phyloP scores from a whole-genome alignment of 441 rosid species.

The Pelargonium fulgidum region DNA sequence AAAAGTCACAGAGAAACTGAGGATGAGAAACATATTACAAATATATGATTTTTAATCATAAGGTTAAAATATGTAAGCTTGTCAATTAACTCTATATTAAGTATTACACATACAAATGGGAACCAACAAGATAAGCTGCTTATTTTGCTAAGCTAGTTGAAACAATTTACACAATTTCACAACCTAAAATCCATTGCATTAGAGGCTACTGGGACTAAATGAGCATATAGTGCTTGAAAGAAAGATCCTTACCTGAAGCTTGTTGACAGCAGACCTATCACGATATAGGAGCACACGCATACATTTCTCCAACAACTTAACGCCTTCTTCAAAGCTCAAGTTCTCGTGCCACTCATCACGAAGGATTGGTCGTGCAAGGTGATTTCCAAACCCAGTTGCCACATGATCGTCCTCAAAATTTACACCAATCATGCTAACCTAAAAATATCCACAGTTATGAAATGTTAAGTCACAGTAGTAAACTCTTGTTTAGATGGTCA shows the following conservation, averaged over 20 bases:
- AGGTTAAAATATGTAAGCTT: neutral
- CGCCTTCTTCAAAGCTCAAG: slow-evolving; percentile 88
- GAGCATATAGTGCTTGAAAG: neutral
- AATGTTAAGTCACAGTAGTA: neutral
- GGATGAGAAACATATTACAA: neutral
- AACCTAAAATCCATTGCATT: neutral
- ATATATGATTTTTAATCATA: neutral
- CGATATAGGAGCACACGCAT: slow-evolving; percentile 97
- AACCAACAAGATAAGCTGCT: neutral
- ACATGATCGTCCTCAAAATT: slow-evolving; percentile 85
- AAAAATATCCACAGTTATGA: slow-evolving; percentile 17
- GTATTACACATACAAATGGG: neutral
- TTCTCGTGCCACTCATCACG: slow-evolving; percentile 96
- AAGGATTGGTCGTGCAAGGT: slow-evolving; percentile 88
- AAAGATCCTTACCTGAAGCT: slow-evolving; percentile 71
- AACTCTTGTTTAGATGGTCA: slow-evolving; percentile 3
- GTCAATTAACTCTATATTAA: neutral
- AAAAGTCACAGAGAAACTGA: neutral
- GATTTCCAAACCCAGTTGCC: slow-evolving; percentile 97
- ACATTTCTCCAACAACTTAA: slow-evolving; percentile 85
- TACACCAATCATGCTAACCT: slow-evolving; percentile 93
- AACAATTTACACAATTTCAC: neutral
- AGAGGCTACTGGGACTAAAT: neutral
- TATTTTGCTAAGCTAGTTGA: slow-evolving; percentile 1
- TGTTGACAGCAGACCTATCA: slow-evolving; percentile 88